These are phyloP conservation scores for Malus hybrid DNA, from an alignment of 331 rosid genomes.

Conservation along the genomic window DNA sequence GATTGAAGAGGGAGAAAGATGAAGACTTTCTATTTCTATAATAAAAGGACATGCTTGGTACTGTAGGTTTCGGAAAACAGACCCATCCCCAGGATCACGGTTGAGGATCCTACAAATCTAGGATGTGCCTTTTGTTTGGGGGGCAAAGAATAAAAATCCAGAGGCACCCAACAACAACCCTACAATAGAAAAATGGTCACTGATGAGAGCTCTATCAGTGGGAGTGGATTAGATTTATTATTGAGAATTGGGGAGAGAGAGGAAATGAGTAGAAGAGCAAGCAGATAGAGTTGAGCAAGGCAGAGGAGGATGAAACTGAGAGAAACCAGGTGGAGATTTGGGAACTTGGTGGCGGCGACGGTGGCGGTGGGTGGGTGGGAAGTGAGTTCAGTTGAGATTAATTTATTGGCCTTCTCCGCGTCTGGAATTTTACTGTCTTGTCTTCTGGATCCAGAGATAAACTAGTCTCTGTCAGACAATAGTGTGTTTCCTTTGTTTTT, in stretches of 20 bases:
- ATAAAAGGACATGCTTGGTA: slow-evolving; percentile 13
- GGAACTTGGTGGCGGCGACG: slow-evolving; percentile 9
- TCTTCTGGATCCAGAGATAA: slow-evolving; percentile 6
- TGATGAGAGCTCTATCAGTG: slow-evolving; percentile 26
- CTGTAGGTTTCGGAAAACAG: slow-evolving; percentile 23
- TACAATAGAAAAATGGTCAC: slow-evolving; percentile 11
- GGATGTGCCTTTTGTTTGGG: slow-evolving; percentile 33
- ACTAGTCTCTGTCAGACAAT: slow-evolving; percentile 38
- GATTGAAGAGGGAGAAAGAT: too few species aligned
- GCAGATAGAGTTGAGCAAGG: slow-evolving; percentile 1
- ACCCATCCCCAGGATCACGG: slow-evolving; percentile 57
- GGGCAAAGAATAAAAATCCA: slow-evolving; percentile 54
- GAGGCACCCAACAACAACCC: slow-evolving; percentile 44
- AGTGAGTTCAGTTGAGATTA: not conserved
- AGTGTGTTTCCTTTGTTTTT: slow-evolving; percentile 1
- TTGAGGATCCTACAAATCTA: slow-evolving; percentile 31
- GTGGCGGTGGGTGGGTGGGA: not conserved
- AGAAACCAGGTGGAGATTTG: slow-evolving; percentile 23
- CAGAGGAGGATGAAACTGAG: slow-evolving; percentile 13
- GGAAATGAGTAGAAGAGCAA: not conserved
- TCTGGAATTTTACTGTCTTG: slow-evolving; percentile 4
- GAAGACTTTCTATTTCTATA: not conserved
- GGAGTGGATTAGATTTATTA: slow-evolving; percentile 4
- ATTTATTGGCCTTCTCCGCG: slow-evolving; percentile 22
- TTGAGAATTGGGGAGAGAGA: not conserved